phyloP scores from a whole-genome alignment of 2,329 filamentous ascomycete genomes.

The Zelopaecilomyces penicillatus region DNA sequence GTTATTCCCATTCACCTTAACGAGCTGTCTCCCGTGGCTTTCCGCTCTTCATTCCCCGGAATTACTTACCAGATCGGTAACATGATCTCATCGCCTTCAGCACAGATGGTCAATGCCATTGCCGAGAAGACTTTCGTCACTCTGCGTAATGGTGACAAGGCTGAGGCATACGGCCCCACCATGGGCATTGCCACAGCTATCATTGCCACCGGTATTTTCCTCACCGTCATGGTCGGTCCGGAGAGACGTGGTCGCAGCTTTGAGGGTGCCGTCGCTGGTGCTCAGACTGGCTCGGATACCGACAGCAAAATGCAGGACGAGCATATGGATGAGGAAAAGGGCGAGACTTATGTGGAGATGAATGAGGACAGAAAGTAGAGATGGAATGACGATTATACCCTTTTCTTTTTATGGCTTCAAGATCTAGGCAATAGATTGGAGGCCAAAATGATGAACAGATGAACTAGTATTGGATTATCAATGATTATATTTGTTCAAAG shows the following conservation, averaged over 20 bases:
- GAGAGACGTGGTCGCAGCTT: constrained; percentile 67
- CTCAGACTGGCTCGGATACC: constrained; percentile 16
- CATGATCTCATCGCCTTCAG: constrained; percentile 63
- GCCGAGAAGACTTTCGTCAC: constrained; percentile 54
- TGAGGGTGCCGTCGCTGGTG: constrained; percentile 44
- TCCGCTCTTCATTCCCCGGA: constrained; percentile 62
- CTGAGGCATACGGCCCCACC: constrained; percentile 63
- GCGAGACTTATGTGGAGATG: neutral
- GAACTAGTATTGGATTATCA: too few species aligned
- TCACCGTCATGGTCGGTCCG: constrained; percentile 62
- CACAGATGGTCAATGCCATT: constrained; percentile 71
- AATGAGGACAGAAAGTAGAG: neutral
- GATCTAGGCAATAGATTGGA: too few species aligned
- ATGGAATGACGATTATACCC: neutral
- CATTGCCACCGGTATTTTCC: constrained; percentile 59
- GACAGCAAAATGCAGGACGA: constrained; percentile 21
- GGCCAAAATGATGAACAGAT: too few species aligned
- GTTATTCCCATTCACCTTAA: constrained; percentile 67
- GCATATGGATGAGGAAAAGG: constrained; percentile 22
- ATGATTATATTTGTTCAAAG: too few species aligned
- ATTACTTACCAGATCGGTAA: constrained; percentile 69
- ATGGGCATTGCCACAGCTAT: constrained; percentile 74
- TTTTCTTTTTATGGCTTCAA: too few species aligned
- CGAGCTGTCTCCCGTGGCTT: constrained; percentile 62
- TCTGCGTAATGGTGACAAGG: constrained; percentile 43